These are phyloP conservation scores for Mycena olivaceomarginata DNA, from an alignment of 768 basidiomycete genomes.

Conservation along the genomic window DNA sequence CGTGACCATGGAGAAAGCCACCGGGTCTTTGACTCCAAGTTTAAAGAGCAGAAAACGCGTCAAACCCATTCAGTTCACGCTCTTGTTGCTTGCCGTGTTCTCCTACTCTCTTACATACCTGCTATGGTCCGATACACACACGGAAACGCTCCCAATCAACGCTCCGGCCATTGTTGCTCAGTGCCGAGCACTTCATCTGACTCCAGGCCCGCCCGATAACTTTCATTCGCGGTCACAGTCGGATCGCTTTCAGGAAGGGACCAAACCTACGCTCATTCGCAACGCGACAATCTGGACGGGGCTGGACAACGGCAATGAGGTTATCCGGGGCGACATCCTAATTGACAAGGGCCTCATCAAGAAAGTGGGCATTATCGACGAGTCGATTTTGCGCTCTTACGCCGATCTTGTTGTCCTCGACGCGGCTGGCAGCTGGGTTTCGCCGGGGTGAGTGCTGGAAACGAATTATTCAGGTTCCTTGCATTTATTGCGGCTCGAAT, in stretches of 20 bases:
- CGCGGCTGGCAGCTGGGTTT: slow-evolving; percentile 80
- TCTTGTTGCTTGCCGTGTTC: slow-evolving; percentile 13
- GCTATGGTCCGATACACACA: slow-evolving; percentile 11
- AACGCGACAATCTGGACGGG: slow-evolving; percentile 92
- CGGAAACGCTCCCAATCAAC: slow-evolving; percentile 36
- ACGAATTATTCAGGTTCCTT: slow-evolving; percentile 56
- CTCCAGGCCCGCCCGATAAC: slow-evolving; percentile 36
- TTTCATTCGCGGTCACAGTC: slow-evolving; percentile 67
- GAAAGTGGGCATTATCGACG: slow-evolving; percentile 65
- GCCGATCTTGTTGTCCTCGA: slow-evolving; percentile 65
- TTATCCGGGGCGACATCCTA: slow-evolving; percentile 76
- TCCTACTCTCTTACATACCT: slow-evolving; percentile 34
- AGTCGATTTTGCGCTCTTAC: slow-evolving; percentile 31
- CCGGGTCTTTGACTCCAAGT: neutral
- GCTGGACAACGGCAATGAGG: slow-evolving; percentile 69
- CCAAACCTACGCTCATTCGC: slow-evolving; percentile 71
- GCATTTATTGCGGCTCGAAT: no score
- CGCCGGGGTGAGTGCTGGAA: slow-evolving; percentile 68
- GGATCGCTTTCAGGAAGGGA: slow-evolving; percentile 75
- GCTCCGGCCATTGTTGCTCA: slow-evolving; percentile 30
- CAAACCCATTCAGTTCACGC: neutral
- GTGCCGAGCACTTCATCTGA: slow-evolving; percentile 30
- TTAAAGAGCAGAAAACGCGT: slow-evolving; percentile 10
- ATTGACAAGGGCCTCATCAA: slow-evolving; percentile 80
- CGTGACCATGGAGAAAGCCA: slow-evolving; percentile 35